Conservation (phyloP, 2,329 filamentous ascomycete species). For the Calonectria hawksworthii region DNA sequence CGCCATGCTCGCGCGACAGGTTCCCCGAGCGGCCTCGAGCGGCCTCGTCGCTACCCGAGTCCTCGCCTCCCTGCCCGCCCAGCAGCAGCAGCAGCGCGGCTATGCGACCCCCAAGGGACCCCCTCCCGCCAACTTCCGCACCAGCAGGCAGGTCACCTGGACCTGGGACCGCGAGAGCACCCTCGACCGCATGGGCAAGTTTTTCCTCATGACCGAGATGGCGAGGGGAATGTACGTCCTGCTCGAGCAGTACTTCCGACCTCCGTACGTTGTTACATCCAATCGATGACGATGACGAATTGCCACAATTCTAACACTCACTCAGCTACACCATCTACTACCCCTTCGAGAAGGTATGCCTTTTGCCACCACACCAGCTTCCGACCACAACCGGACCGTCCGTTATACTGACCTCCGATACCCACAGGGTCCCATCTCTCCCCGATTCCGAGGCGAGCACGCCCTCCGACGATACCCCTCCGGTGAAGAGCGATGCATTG, state of each 20-base stretch:
- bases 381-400: not conserved
- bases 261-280: constrained; percentile 79
- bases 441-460: constrained; percentile 98
- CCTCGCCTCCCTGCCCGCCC: constrained; percentile 31
- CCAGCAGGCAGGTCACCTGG: constrained; percentile 81
- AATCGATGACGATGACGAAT: not conserved
- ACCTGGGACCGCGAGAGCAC: constrained; percentile 83
- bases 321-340: constrained; percentile 96
- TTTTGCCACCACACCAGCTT: not conserved
- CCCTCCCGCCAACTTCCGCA: constrained; percentile 85
- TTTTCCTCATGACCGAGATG: constrained; percentile 97
- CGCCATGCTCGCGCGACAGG: constrained; percentile 54
- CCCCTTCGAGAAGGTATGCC: constrained; percentile 89
- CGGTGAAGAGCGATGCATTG: constrained; percentile 98
- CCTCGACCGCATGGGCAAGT: constrained; percentile 88
- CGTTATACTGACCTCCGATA: constrained; percentile 37
- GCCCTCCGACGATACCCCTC: constrained; percentile 96
- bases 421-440: constrained; percentile 88
- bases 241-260: constrained; percentile 97
- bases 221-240: constrained; percentile 97
- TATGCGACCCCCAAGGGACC: constrained; percentile 82
- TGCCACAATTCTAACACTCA: constrained; percentile 30
- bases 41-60: constrained; percentile 38
- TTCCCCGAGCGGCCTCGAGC: constrained; percentile 44
- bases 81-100: constrained; percentile 49